Conservation (phyloP, 1,139 yeast genomes). For the Yamadazyma kanchanaburiensis region DNA sequence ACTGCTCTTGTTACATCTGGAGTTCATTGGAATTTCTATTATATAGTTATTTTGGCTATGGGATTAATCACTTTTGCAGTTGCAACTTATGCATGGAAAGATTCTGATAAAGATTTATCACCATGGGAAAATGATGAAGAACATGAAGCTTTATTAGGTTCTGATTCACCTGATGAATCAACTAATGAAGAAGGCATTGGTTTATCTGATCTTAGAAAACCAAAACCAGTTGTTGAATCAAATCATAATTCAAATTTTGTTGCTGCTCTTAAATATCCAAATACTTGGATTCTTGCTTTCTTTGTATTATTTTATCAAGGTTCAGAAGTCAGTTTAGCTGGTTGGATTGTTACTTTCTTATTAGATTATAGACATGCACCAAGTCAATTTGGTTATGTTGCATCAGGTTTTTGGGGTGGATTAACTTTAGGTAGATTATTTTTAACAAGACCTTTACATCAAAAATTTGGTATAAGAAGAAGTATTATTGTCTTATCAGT, state of each 20-base stretch:
- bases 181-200: conserved; percentile 10
- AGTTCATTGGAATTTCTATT: conserved; percentile 52
- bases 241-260: conserved; percentile 11
- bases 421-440: conserved; percentile 57
- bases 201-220: conserved; percentile 4
- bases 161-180: background rate
- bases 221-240: background rate
- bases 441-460: conserved; percentile 40
- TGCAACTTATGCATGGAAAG: conserved; percentile 35
- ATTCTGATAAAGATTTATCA: conserved; percentile 40
- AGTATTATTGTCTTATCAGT: conserved; percentile 35
- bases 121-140: conserved; percentile 28
- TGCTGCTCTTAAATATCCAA: conserved; percentile 35
- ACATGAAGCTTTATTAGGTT: conserved; percentile 4
- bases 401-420: conserved; percentile 75
- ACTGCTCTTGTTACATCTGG: conserved; percentile 51
- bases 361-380: conserved; percentile 53
- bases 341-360: conserved; percentile 68
- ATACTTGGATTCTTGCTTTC: conserved; percentile 55
- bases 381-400: conserved; percentile 55
- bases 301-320: conserved; percentile 65
- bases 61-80: conserved; percentile 23
- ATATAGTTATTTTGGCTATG: conserved; percentile 44
- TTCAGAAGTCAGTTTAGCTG: conserved; percentile 64
- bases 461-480: conserved; percentile 47